Evolutionary conservation across 441 rosid genomes (phyloP).

Genomic region (Brassica balearica): DNA sequence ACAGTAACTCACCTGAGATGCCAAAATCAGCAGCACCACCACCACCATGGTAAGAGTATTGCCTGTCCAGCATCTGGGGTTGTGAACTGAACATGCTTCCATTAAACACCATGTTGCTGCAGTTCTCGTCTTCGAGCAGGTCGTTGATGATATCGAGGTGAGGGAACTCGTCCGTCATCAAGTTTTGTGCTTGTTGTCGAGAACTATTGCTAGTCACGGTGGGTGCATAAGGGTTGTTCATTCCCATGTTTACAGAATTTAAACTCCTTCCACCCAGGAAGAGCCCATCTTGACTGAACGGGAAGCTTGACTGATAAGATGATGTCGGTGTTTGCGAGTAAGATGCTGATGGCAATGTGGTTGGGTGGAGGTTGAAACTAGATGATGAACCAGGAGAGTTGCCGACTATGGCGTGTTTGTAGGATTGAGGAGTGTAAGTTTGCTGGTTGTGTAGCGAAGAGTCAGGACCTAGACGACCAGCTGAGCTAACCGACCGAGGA

Average conservation of each 20-base stretch:
- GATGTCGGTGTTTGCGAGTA: constrained; percentile 54
- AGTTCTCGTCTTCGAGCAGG: constrained; percentile 87
- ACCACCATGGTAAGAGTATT: constrained; percentile 59
- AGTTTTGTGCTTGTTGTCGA: constrained; percentile 57
- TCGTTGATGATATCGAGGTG: constrained; percentile 98
- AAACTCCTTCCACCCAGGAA: constrained; percentile 62
- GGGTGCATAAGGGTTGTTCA: constrained; percentile 31
- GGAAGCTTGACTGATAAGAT: constrained; percentile 59
- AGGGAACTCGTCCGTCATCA: constrained; percentile 81
- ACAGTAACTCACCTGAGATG: constrained; percentile 49
- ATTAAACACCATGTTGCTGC: constrained; percentile 51
- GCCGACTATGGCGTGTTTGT: constrained; percentile 82
- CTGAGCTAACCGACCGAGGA: constrained; percentile 84
- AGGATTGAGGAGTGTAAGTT: constrained; percentile 72
- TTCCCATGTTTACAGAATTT: constrained; percentile 22
- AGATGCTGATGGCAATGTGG: constrained; percentile 46
- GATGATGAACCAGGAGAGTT: constrained; percentile 63
- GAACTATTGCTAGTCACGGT: constrained; percentile 25
- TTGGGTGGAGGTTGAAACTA: constrained; percentile 53
- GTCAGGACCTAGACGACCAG: constrained; percentile 81
- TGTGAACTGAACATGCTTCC: constrained; percentile 50
- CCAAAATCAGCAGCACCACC: constrained; percentile 46
- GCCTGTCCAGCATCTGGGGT: constrained; percentile 56
- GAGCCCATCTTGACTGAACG: constrained; percentile 64
- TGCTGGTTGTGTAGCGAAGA: constrained; percentile 54